Evolutionary conservation across 768 basidiomycete genomes (phyloP), one percentile per base, ranked within the genome.

Genomic region (Tulasnella sp.): DNA sequence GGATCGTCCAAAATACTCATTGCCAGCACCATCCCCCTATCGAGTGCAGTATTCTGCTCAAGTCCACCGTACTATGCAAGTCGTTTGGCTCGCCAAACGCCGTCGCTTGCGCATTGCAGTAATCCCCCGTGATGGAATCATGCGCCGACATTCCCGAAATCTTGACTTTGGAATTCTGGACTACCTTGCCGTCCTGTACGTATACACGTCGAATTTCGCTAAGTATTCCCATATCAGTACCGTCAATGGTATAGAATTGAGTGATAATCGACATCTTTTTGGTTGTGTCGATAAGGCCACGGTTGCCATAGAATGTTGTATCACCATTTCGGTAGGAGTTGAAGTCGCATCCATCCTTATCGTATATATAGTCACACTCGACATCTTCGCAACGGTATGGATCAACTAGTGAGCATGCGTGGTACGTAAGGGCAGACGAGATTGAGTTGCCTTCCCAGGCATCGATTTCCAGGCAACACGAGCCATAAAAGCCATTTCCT

Each of bases 301-400:
- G 70, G 16, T 60, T 58, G 34, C 75, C 75, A 59, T 69, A 68
- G 71, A 75, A 77, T 43, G 60, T 55, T 6, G 31, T 52, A 63
- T 66, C 59, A 25, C 75, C 75, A 70, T 72, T 67, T 60, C 76
- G 75, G 70, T 60, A 78, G 25, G 76, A 73, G 72, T 76, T 77
- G 70, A 75, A 76, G 58, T 76, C 76, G 62, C 76, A 77, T 37
- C 76, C 75, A 55, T 73, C 74, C 58, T 58, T 58, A 56, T 56
- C 58, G 57, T 62, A 63, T 46, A 65, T 66, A 55, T 72, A 74
- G 29, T 65, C 61, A 42, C 19, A 19, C 34, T 19, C 12, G 34
- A 12, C 34, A 46, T 49, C 43, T 20, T 58, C 53, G 69, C 75
- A 78, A 45, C 61, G 63, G 22, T 64, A 66, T 56, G 66, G 69